Base-by-base conservation (phyloP, 2,329 filamentous ascomycete genomes). In the Diaporthe vaccinii region DNA sequence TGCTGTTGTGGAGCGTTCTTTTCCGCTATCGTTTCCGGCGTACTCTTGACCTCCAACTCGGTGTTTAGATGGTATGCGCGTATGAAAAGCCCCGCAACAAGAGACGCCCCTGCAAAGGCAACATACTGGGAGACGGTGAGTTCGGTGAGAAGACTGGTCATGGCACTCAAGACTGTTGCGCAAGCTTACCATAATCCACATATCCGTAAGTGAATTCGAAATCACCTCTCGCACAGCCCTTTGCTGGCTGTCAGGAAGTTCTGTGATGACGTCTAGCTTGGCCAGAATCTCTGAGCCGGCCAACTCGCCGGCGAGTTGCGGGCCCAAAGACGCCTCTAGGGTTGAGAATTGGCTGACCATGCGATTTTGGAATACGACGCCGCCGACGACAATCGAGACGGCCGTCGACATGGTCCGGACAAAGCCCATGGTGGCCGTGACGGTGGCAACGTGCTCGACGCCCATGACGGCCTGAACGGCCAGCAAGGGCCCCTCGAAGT, bases 381-480 rank as follows among this genome's bases (percentile, higher is more conserved):
- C 87, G 53, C 89, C 89, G 34, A 90, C 80, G n/a, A 91, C 89
- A 69, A 90, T 84, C 36, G 87, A 86, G 25, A 90, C 84, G n/a
- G 88, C 85, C 1, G 87, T 87, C 6, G 87, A 85, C 49, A 91
- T 82, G 78, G 87, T 88, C 49, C 90, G 86, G 44, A 89, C 80
- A 79, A 92, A 91, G 4, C 85, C 83, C 79, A 91, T 91, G 4
- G 89, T 89, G 0, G 91, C 86, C 0, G 90, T 91, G n/a, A 89
- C 91, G 1, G 89, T 87, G 2, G 90, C 90, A 68, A 91, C 90
- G 76, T 93, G 89, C 20, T 85, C 81, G 2, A 87, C 86, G 15
- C 86, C 85, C 31, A 93, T 89, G 46, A 87, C 87, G 15, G 88
- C 86, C 78, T 94, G 92, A 15, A 93, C 86, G 0, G 90, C 89